A percentile compares a stretch with the other conserved stretches of the same genome.
Evolutionary conservation across 768 basidiomycete genomes (phyloP).

Genomic region (Tephrocybe sp.): DNA sequence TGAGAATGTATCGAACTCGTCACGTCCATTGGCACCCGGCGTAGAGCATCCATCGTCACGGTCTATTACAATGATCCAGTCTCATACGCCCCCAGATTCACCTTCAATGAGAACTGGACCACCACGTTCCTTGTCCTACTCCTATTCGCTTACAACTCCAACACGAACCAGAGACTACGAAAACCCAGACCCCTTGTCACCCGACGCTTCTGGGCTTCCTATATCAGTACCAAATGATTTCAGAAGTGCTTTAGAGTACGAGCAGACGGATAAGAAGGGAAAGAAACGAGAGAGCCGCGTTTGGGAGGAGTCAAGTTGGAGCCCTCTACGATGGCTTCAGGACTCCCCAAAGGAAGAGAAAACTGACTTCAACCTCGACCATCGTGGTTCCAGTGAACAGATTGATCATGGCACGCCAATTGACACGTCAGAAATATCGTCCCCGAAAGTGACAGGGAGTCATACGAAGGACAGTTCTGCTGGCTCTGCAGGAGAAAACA

Average conservation of each 20-base stretch:
- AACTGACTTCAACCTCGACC: constrained; percentile 28
- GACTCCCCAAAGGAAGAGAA: constrained; percentile 52
- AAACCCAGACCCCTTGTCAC: constrained; percentile 20
- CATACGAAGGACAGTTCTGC: constrained; percentile 11
- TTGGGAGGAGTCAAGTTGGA: constrained; percentile 48
- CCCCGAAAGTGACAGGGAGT: neutral
- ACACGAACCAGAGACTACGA: constrained; percentile 24
- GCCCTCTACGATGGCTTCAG: constrained; percentile 51
- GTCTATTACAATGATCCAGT: constrained; percentile 19
- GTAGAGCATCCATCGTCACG: constrained; percentile 10
- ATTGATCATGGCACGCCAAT: neutral
- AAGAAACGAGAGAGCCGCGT: constrained; percentile 48
- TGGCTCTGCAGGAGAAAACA: constrained; percentile 9
- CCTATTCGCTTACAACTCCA: constrained; percentile 51
- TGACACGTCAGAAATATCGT: constrained; percentile 1
- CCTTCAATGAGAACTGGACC: constrained; percentile 71
- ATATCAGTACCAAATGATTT: constrained; percentile 38
- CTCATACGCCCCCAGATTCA: constrained; percentile 36
- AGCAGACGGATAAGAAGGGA: constrained; percentile 50
- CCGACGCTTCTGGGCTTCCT: constrained; percentile 25
- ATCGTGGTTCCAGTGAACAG: neutral
- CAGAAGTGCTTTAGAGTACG: constrained; percentile 60
- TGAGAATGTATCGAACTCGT: neutral
- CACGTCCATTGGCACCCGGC: neutral
- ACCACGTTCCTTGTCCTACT: constrained; percentile 68